Percentiles rank a stretch among this genome's conserved stretches.
phyloP scores from a whole-genome alignment of 345 rosid genomes.

The Leavenworthia alabamica region DNA sequence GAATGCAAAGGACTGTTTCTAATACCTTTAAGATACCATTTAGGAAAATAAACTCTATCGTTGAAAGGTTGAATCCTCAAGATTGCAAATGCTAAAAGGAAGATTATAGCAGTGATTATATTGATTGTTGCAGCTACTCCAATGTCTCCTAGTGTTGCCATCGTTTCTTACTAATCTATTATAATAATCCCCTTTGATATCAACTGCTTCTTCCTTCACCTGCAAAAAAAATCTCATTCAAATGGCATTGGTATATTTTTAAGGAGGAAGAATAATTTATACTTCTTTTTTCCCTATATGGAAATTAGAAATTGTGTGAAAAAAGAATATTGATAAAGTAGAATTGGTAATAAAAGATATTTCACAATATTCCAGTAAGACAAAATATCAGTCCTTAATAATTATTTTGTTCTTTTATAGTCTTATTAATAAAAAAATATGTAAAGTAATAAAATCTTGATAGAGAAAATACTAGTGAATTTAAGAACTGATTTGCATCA shows the following conservation, averaged over 20 bases:
- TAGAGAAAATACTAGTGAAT: not conserved
- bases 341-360: not conserved
- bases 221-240: conserved; percentile 13
- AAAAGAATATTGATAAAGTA: not conserved
- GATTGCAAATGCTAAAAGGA: conserved; percentile 76
- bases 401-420: not conserved
- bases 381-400: not conserved
- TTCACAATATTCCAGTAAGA: not conserved
- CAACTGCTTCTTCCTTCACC: conserved; percentile 16
- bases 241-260: not conserved
- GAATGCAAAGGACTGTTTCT: conserved; percentile 58
- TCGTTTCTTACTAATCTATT: conserved; percentile 21
- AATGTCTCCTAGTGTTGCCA: conserved; percentile 84
- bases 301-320: not conserved
- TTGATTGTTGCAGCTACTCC: conserved; percentile 78
- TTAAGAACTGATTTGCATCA: not conserved
- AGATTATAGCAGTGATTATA: conserved; percentile 62
- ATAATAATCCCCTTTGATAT: not conserved
- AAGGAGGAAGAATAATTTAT: not conserved
- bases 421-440: not conserved
- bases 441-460: not conserved
- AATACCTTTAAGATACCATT: conserved; percentile 92
- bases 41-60: conserved; percentile 88
- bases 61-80: conserved; percentile 91
- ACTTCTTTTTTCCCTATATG: not conserved